Evolutionary conservation across 75 land plant genomes (phyloP).

Genomic region (Isoetes taiwanensis): DNA sequence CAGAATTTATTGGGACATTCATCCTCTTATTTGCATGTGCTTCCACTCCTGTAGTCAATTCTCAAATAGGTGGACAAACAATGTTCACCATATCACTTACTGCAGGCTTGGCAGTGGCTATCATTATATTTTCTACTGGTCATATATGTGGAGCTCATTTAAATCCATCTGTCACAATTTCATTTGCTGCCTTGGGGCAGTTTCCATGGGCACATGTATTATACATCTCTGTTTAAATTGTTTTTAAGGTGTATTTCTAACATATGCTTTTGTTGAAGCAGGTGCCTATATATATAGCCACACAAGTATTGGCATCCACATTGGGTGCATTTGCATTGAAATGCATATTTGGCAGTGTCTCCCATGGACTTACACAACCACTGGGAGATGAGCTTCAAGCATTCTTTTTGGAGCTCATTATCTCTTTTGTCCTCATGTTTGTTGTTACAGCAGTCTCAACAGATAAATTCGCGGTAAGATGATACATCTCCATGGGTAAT

Average conservation of each 20-base stretch:
- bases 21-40: not conserved
- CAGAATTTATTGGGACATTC: constrained; percentile 7
- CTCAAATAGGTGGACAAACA: not conserved
- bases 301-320: not conserved
- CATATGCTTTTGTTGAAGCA: not conserved
- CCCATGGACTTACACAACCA: not conserved
- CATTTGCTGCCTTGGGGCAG: not conserved
- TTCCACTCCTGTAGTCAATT: not conserved
- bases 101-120: not conserved
- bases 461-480: not conserved
- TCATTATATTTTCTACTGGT: not conserved
- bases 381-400: not conserved
- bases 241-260: not conserved
- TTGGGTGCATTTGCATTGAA: not conserved
- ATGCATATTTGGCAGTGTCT: not conserved
- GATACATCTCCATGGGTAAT: too few species aligned
- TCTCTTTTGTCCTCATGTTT: constrained; percentile 2
- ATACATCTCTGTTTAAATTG: not conserved
- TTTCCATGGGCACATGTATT: not conserved
- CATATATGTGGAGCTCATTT: constrained; percentile 7
- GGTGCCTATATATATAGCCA: not conserved
- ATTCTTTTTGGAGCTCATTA: constrained; percentile 1
- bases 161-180: not conserved
- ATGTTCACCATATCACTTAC: not conserved
- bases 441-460: not conserved